A percentile compares a stretch with the other conserved stretches of the same genome.
Evolutionary conservation across 805 yeast species (phyloP).

Genomic region (Kodamaea restingae): DNA sequence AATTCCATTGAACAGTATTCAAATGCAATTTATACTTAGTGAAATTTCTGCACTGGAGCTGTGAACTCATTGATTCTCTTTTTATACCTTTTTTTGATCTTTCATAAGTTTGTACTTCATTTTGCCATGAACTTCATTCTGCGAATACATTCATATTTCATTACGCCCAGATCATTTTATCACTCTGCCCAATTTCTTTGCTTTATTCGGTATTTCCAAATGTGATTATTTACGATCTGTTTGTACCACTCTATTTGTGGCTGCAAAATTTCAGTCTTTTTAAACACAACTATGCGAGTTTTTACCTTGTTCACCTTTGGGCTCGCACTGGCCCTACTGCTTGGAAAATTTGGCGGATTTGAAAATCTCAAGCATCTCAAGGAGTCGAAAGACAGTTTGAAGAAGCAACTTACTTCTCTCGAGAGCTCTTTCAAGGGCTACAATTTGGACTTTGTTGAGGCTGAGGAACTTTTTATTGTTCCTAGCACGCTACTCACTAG

Average conservation of each 20-base stretch:
- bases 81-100: too few relatives aligned
- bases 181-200: neutral
- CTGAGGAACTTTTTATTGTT: slow-evolving; percentile 21
- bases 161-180: too few relatives aligned
- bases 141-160: too few relatives aligned
- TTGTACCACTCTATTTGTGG: slow-evolving; percentile 1
- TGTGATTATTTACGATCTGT: too few relatives aligned
- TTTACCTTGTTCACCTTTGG: neutral
- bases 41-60: too few relatives aligned
- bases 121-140: too few relatives aligned
- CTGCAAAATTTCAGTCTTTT: neutral
- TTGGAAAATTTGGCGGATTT: neutral
- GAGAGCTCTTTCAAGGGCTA: neutral
- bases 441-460: neutral
- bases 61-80: too few relatives aligned
- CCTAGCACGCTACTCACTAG: slow-evolving; percentile 22
- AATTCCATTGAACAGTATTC: too few relatives aligned
- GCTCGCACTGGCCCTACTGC: neutral
- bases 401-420: neutral
- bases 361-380: neutral
- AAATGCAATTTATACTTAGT: too few relatives aligned
- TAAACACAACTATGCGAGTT: neutral
- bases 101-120: too few relatives aligned
- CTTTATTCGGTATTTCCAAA: too few relatives aligned
- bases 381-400: neutral